Percentiles rank a stretch among this genome's conserved stretches.
These are phyloP conservation scores for Saccharomycopsis capsularis DNA, from an alignment of 805 yeast species.

Conservation along the genomic window DNA sequence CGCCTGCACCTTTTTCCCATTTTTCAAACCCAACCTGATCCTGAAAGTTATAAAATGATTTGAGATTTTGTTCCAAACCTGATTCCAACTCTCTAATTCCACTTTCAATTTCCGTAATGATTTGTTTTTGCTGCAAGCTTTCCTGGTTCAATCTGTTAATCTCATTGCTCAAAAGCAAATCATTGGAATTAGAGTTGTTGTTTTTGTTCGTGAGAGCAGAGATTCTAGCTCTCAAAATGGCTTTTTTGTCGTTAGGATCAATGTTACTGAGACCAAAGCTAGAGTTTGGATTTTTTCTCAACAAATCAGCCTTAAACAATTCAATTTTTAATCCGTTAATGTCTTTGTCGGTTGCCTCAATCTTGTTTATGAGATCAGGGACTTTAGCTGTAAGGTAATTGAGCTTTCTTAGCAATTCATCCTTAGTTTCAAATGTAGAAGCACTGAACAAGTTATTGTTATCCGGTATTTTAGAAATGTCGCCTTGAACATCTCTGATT, in stretches of 20 bases:
- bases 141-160: conserved; percentile 41
- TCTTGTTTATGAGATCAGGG: conserved; percentile 60
- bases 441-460: conserved; percentile 29
- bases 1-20: conserved; percentile 80
- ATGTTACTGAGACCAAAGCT: conserved; percentile 51
- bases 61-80: conserved; percentile 32
- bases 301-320: conserved; percentile 47
- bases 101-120: conserved; percentile 63
- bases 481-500: conserved; percentile 41
- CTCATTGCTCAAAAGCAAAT: conserved; percentile 31
- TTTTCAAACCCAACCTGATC: conserved; percentile 51
- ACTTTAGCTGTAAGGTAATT: conserved; percentile 61
- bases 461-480: conserved; percentile 25
- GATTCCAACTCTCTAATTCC: conserved; percentile 56
- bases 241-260: conserved; percentile 82
- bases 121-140: conserved; percentile 25
- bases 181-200: conserved; percentile 32
- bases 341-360: conserved; percentile 57
- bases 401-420: conserved; percentile 49
- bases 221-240: conserved; percentile 77
- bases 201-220: conserved; percentile 81
- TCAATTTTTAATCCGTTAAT: conserved; percentile 63
- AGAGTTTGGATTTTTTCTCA: conserved; percentile 60
- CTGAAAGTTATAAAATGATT: conserved; percentile 28
- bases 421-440: conserved; percentile 33